These are phyloP conservation scores for Anthoceros angustus DNA, from an alignment of 225 moss, liverwort and hornwort genomes.

Conservation along the genomic window DNA sequence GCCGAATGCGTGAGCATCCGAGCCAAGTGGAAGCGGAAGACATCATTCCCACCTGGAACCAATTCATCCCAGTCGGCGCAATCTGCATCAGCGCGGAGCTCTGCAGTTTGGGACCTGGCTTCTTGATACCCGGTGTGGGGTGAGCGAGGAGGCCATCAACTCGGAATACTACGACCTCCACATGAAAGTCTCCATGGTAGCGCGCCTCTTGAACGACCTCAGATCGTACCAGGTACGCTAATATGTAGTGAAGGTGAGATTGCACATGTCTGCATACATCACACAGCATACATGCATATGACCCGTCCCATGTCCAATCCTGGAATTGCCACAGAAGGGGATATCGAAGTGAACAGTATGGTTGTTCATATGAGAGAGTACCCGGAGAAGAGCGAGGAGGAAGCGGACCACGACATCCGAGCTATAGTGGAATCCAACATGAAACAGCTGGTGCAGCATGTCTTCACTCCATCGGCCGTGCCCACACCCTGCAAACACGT, in stretches of 20 bases:
- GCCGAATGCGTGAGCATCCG: background rate
- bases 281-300: no score
- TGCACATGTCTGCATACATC: no score
- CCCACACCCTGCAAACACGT: background rate
- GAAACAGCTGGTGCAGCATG: background rate
- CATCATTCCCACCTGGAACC: background rate
- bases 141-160: no score
- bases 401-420: background rate
- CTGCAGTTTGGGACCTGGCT: background rate
- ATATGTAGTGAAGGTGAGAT: no score
- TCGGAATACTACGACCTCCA: no score
- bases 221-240: no score
- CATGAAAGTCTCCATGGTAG: no score
- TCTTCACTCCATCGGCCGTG: background rate
- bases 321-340: background rate
- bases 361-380: background rate
- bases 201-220: no score
- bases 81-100: no score
- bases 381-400: background rate
- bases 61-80: no score
- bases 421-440: background rate
- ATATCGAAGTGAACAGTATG: background rate
- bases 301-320: background rate
- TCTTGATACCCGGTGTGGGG: background rate
- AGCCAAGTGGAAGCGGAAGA: background rate